Conservation (phyloP, 2,329 filamentous ascomycete genomes). For the Sclerotinia nivalis region DNA sequence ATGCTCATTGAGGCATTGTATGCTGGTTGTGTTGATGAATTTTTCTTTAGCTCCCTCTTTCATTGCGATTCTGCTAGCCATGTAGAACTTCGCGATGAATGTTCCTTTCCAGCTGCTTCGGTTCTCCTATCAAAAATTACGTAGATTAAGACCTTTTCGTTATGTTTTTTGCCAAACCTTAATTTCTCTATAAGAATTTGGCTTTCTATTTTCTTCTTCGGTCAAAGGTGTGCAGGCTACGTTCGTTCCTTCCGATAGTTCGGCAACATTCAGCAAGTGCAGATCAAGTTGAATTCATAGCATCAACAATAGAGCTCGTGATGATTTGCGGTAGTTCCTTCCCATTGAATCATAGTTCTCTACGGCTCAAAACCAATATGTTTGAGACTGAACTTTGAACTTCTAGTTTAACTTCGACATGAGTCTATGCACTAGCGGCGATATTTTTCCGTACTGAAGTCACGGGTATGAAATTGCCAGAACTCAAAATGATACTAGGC, state of each 20-base stretch:
- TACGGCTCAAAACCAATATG: background rate
- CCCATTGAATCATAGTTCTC: no score
- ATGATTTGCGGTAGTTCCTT: no score
- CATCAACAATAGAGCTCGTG: background rate
- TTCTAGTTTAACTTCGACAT: background rate
- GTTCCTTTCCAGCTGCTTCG: background rate
- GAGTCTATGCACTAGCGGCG: background rate
- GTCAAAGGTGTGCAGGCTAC: no score
- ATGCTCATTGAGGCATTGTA: background rate
- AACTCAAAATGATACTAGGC: background rate
- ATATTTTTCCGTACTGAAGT: background rate
- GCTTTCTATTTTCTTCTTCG: background rate
- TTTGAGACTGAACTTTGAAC: no score
- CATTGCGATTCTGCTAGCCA: background rate
- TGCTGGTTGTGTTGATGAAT: background rate
- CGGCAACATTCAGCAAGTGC: background rate
- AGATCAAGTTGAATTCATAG: background rate
- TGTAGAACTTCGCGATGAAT: no score
- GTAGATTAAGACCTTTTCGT: no score
- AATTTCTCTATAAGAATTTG: background rate
- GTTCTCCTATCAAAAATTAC: background rate
- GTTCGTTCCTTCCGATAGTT: background rate
- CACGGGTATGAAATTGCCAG: background rate
- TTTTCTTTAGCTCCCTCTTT: no score
- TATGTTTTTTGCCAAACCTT: background rate